These are phyloP conservation scores for Ochromonas danica DNA, from an alignment of 108 stramenopile genomes.

Conservation along the genomic window DNA sequence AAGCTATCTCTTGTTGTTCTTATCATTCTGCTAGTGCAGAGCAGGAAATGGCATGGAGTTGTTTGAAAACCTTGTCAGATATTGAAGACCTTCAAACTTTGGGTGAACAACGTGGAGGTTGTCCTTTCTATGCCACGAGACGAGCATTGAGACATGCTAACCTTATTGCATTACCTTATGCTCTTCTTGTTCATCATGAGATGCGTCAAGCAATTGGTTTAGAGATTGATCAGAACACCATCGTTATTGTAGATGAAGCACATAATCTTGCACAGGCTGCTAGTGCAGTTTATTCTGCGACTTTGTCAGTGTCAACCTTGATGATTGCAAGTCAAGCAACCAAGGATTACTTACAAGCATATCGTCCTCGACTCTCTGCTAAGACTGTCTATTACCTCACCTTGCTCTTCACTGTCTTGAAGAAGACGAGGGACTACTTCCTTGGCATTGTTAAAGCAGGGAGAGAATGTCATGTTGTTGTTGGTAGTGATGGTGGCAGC, in stretches of 20 bases:
- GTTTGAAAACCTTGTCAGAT: conserved; percentile 77
- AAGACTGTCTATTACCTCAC: conserved; percentile 74
- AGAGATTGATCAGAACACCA: conserved; percentile 61
- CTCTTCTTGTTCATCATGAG: conserved; percentile 64
- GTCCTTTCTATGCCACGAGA: conserved; percentile 86
- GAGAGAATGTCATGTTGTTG: no score
- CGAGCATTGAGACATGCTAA: conserved; percentile 71
- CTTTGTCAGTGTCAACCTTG: conserved; percentile 38
- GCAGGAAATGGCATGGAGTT: conserved; percentile 70
- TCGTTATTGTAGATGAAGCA: conserved; percentile 94
- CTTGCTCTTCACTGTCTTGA: conserved; percentile 69
- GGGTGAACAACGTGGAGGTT: conserved; percentile 69
- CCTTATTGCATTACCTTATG: conserved; percentile 88
- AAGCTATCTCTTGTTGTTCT: conserved; percentile 58
- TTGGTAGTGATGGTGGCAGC: no score
- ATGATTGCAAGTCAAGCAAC: not conserved
- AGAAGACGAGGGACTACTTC: conserved; percentile 54
- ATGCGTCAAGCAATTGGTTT: conserved; percentile 74
- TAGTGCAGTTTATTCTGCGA: conserved; percentile 47
- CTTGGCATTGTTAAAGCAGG: no score
- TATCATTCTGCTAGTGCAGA: conserved; percentile 60
- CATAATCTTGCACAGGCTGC: conserved; percentile 91
- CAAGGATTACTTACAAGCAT: conserved; percentile 38
- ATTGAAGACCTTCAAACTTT: conserved; percentile 77
- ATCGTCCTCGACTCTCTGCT: conserved; percentile 50